Evolutionary conservation across 75 land plant species (phyloP).

Genomic region (Pseudotsuga menziesii): DNA sequence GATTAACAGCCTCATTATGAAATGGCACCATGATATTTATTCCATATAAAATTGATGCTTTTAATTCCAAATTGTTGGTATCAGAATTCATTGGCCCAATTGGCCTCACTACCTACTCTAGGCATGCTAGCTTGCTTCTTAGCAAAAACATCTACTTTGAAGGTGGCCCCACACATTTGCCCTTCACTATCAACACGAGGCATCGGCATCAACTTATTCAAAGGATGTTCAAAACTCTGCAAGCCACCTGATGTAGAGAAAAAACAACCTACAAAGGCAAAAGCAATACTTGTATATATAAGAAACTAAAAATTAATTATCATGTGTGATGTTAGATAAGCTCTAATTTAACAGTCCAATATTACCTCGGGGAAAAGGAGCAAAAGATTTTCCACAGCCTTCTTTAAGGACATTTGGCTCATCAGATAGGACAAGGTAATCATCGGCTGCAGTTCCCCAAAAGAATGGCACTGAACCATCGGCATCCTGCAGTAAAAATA

Average conservation of each 20-base stretch:
- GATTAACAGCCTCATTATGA: too few species aligned
- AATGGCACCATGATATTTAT: too few species aligned
- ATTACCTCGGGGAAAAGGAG: conserved; percentile 90
- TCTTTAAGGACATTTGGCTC: conserved; percentile 58
- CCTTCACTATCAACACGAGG: conserved; percentile 94
- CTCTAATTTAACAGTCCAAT: not conserved
- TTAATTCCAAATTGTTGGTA: too few species aligned
- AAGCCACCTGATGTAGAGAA: conserved; percentile 76
- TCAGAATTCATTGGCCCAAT: conserved; percentile 41
- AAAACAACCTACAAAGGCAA: conserved; percentile 31
- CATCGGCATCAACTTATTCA: conserved; percentile 65
- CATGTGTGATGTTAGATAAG: not conserved
- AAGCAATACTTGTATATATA: not conserved
- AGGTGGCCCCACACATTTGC: conserved; percentile 75
- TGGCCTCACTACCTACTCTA: conserved; percentile 69
- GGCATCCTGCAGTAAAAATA: conserved; percentile 49
- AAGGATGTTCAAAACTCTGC: conserved; percentile 84
- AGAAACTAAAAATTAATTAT: not conserved
- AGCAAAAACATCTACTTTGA: conserved; percentile 59
- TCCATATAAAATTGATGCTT: too few species aligned
- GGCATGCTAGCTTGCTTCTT: conserved; percentile 46
- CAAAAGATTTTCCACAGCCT: conserved; percentile 97
- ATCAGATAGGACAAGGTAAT: conserved; percentile 69
- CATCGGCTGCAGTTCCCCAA: conserved; percentile 89
- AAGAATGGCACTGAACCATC: conserved; percentile 78